Conservation (phyloP, 371 early-diverging fungal genomes). For the Lichtheimia hyalospora region DNA sequence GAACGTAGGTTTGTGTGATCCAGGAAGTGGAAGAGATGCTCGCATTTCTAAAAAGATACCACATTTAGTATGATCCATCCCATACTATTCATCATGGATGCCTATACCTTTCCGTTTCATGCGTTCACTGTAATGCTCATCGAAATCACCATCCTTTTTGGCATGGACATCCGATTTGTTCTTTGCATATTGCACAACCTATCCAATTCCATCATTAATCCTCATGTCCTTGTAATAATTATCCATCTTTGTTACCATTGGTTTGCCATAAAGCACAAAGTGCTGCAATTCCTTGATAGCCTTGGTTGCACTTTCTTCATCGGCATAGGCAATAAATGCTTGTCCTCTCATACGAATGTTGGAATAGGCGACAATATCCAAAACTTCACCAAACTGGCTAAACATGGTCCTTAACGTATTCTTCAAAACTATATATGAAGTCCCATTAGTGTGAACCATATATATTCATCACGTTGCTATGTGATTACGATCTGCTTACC, state of each 20-base stretch:
- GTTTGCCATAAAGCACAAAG: slow-evolving; percentile 77
- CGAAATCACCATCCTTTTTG: slow-evolving; percentile 71
- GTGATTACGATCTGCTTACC: slow-evolving; percentile 41
- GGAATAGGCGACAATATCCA: slow-evolving; percentile 68
- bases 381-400: slow-evolving; percentile 67
- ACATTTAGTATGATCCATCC: background rate
- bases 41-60: slow-evolving; percentile 23
- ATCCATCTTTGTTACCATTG: slow-evolving; percentile 60
- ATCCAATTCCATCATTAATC: background rate
- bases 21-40: slow-evolving; percentile 36
- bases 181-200: slow-evolving; percentile 80
- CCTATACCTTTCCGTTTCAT: slow-evolving; percentile 58
- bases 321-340: slow-evolving; percentile 74
- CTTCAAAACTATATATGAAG: slow-evolving; percentile 60
- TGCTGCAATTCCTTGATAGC: slow-evolving; percentile 86
- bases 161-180: slow-evolving; percentile 82
- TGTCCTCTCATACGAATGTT: slow-evolving; percentile 80
- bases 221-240: background rate
- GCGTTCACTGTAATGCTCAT: slow-evolving; percentile 54
- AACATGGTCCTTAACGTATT: slow-evolving; percentile 81
- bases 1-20: slow-evolving; percentile 44
- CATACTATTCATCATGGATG: background rate
- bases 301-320: slow-evolving; percentile 69
- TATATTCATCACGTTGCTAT: background rate
- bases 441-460: background rate